Percentiles rank a stretch among this genome's conserved stretches.
Evolutionary conservation across 371 early-diverging fungal genomes (phyloP).

Genomic region (Rhizopus microsporus): DNA sequence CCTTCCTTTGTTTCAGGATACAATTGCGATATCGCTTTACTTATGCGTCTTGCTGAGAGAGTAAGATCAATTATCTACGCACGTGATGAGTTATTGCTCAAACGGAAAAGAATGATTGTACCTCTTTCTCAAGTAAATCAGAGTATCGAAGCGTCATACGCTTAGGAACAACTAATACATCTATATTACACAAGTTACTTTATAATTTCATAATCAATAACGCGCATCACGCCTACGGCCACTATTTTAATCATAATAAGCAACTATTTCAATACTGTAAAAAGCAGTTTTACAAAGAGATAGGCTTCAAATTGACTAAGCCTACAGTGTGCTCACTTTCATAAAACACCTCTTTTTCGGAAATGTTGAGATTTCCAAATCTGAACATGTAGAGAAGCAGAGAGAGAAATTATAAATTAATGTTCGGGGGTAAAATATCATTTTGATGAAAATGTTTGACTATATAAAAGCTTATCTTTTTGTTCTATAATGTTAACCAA

Average conservation of each 20-base stretch:
- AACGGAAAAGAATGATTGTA: not conserved
- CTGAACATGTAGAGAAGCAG: not conserved
- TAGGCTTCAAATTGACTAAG: conserved; percentile 88
- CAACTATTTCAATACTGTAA: not conserved
- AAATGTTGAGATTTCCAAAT: conserved; percentile 9
- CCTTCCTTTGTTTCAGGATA: not conserved
- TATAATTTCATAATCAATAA: not conserved
- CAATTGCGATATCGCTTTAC: not conserved
- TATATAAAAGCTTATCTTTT: too few species aligned
- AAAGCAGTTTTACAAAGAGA: conserved; percentile 56
- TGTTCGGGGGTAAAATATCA: too few species aligned
- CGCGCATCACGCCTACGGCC: conserved; percentile 8
- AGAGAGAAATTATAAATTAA: too few species aligned
- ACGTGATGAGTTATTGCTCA: not conserved
- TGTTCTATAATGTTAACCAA: too few species aligned
- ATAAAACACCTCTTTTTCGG: conserved; percentile 61
- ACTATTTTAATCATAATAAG: not conserved
- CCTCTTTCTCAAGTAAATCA: conserved; percentile 4
- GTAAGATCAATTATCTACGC: conserved; percentile 1
- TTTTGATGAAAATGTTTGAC: too few species aligned
- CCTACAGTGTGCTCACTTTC: conserved; percentile 68
- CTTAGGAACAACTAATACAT: conserved; percentile 14
- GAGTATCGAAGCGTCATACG: conserved; percentile 11
- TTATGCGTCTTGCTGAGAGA: not conserved
- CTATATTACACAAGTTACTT: not conserved